Percentiles rank a stretch among this genome's conserved stretches.
phyloP scores from a whole-genome alignment of 257 asterid species.

The Sherardia arvensis region DNA sequence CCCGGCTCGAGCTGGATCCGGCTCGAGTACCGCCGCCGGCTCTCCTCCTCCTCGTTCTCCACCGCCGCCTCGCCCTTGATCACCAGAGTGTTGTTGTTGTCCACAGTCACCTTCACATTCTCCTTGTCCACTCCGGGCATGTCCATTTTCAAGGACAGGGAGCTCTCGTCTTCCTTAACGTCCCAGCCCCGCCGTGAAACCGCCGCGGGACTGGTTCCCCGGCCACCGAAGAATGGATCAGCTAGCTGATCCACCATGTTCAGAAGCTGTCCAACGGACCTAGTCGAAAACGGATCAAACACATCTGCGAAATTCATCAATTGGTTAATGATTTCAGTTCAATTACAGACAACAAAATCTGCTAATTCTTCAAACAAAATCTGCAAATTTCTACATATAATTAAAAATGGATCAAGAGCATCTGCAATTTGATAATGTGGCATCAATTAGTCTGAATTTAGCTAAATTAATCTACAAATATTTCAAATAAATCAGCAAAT shows the following conservation, averaged over 20 bases:
- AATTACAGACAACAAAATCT: too few species aligned
- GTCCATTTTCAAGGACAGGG: conserved; percentile 25
- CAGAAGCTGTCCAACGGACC: conserved; percentile 58
- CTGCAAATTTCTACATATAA: too few species aligned
- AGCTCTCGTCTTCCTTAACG: conserved; percentile 25
- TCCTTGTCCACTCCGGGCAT: conserved; percentile 45
- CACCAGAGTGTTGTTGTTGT: conserved; percentile 29
- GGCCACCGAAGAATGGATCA: conserved; percentile 10
- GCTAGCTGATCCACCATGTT: conserved; percentile 60
- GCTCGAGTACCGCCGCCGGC: conserved; percentile 23
- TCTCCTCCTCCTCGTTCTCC: conserved; percentile 21
- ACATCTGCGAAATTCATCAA: conserved; percentile 25
- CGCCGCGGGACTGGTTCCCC: conserved; percentile 1
- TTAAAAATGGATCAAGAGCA: too few species aligned
- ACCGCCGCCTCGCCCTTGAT: conserved; percentile 28
- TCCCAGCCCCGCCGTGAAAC: conserved; percentile 28
- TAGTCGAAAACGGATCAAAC: conserved; percentile 50
- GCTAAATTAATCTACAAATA: too few species aligned
- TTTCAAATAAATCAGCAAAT: too few species aligned
- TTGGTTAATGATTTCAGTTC: too few species aligned
- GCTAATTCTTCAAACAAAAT: too few species aligned
- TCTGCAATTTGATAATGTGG: too few species aligned
- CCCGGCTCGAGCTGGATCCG: conserved; percentile 25
- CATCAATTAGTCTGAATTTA: too few species aligned
- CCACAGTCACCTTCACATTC: conserved; percentile 30